A percentile compares a stretch with the other conserved stretches of the same genome.
Conservation (phyloP, 129 eudicot genomes). For the Chrysanthemum lavandulifolium region DNA sequence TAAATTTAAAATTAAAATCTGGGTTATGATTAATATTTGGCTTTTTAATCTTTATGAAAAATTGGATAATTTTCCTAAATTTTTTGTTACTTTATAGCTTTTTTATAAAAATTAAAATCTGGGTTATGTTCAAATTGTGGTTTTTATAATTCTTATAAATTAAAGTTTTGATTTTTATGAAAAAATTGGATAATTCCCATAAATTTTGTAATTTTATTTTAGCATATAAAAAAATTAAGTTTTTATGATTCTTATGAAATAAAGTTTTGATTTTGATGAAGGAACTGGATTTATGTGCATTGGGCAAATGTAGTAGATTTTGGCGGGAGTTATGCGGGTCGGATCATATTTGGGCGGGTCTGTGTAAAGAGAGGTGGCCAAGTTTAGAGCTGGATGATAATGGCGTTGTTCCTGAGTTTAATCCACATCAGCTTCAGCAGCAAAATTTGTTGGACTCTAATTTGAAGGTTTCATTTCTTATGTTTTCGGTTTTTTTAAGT, state of each 20-base stretch:
- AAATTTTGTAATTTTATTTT: no score
- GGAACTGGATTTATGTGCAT: slow-evolving; percentile 76
- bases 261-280: slow-evolving; percentile 32
- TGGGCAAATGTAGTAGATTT: slow-evolving; percentile 74
- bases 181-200: no score
- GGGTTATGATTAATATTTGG: no score
- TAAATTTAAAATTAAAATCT: no score
- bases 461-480: slow-evolving; percentile 32
- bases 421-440: slow-evolving; percentile 40
- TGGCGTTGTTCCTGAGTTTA: slow-evolving; percentile 35
- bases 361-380: slow-evolving; percentile 79
- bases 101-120: no score
- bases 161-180: no score
- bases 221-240: neutral
- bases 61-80: no score
- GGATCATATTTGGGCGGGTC: slow-evolving; percentile 76
- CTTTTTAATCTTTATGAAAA: no score
- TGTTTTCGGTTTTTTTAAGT: neutral
- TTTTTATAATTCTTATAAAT: no score
- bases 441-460: slow-evolving; percentile 38
- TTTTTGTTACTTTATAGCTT: no score
- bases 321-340: slow-evolving; percentile 91
- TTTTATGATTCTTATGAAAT: neutral
- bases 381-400: slow-evolving; percentile 32
- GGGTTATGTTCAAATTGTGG: no score